Evolutionary conservation across 441 rosid genomes (phyloP).

Genomic region (Mallotus japonicus): DNA sequence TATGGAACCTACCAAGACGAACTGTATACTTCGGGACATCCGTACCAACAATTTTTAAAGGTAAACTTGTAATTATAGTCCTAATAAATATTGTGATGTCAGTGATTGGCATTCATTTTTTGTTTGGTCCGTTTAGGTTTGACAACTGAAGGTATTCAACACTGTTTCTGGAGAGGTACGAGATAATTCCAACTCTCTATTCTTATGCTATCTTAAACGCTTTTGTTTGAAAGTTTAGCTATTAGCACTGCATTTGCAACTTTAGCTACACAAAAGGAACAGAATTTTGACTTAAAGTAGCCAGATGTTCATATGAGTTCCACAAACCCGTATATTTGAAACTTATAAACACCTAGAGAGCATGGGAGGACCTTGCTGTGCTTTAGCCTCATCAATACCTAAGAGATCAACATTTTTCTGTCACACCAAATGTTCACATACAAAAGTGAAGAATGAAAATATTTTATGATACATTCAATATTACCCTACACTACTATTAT

Average conservation of each 20-base stretch:
- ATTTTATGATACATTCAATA: neutral
- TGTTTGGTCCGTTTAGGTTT: conserved; percentile 49
- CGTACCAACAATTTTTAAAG: conserved; percentile 81
- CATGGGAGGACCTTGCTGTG: neutral
- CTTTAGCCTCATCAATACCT: neutral
- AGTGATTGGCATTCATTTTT: conserved; percentile 1
- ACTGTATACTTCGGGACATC: conserved; percentile 94
- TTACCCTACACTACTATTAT: neutral
- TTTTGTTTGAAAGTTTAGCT: conserved; percentile 8
- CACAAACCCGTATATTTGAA: neutral
- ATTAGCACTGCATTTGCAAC: conserved; percentile 5
- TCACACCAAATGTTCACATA: neutral
- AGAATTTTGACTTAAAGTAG: neutral
- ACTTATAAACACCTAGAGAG: neutral
- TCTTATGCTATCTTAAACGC: neutral
- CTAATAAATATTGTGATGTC: neutral
- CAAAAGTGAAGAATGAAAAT: neutral
- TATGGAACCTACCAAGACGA: conserved; percentile 86
- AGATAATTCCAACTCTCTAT: conserved; percentile 7
- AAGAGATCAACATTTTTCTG: neutral
- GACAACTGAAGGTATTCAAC: conserved; percentile 71
- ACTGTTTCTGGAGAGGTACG: conserved; percentile 94
- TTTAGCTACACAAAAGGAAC: conserved; percentile 14
- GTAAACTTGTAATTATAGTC: conserved; percentile 31
- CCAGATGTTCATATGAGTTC: neutral